Evolutionary conservation across 1,284 basidiomycete genomes (phyloP).

Genomic region (Cryptococcus deneoformans): DNA sequence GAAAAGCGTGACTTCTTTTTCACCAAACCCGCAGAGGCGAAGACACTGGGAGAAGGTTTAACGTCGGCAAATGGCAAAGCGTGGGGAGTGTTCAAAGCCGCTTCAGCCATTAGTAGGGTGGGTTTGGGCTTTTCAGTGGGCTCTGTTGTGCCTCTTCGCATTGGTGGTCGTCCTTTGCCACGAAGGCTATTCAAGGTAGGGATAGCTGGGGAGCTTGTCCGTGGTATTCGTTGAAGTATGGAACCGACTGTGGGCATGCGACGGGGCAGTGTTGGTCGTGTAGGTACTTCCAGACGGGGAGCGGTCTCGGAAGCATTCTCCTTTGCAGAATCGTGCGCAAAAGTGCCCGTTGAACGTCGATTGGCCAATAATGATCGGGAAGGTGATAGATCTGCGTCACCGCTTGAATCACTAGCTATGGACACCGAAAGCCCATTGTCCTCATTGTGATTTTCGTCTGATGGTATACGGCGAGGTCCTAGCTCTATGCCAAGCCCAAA

Average conservation of each 20-base stretch:
- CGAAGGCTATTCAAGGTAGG: neutral
- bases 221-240: neutral
- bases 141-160: slow-evolving; percentile 39
- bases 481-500: slow-evolving; percentile 10
- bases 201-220: neutral
- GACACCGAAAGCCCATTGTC: slow-evolving; percentile 10
- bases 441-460: neutral
- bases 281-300: neutral
- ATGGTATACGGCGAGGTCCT: slow-evolving; percentile 4
- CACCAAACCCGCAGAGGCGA: slow-evolving; percentile 44
- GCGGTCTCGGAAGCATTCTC: too few relatives aligned
- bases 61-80: slow-evolving; percentile 38
- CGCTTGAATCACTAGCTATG: slow-evolving; percentile 19
- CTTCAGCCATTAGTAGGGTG: slow-evolving; percentile 13
- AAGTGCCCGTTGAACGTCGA: neutral
- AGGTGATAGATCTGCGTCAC: slow-evolving; percentile 17
- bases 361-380: slow-evolving; percentile 10
- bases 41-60: slow-evolving; percentile 47
- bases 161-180: slow-evolving; percentile 13
- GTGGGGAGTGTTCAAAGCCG: slow-evolving; percentile 27
- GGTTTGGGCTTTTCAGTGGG: slow-evolving; percentile 9
- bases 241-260: slow-evolving; percentile 1
- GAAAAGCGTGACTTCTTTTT: slow-evolving; percentile 38
- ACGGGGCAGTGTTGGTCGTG: slow-evolving; percentile 2
- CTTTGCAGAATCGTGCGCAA: neutral